A percentile compares a stretch with the other conserved stretches of the same genome.
Conservation (phyloP, 176 grass and related monocot genomes). For the Triticum timopheevii region DNA sequence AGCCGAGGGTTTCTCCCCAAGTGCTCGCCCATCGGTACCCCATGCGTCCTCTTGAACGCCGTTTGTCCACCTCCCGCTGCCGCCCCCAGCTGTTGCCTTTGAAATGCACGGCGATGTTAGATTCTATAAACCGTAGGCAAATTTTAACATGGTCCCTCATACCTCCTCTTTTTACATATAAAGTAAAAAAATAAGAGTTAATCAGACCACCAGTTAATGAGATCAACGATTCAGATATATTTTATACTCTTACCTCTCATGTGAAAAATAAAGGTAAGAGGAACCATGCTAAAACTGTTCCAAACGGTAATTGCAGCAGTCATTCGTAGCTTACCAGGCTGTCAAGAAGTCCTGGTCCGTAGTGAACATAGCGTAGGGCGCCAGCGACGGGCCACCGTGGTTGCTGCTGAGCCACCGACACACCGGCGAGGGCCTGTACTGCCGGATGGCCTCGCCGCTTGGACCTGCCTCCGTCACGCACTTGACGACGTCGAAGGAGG, state of each 20-base stretch:
- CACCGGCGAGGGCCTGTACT: neutral
- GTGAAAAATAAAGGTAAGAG: too few species aligned
- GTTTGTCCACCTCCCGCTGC: neutral
- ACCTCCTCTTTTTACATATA: too few species aligned
- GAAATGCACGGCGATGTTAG: too few species aligned
- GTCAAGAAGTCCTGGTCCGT: neutral
- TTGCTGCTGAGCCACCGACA: neutral
- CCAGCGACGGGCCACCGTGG: neutral
- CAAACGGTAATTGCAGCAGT: too few species aligned
- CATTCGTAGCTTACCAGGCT: neutral
- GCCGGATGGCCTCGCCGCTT: neutral
- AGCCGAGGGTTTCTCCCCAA: neutral
- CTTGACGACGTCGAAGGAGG: neutral
- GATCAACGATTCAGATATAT: too few species aligned
- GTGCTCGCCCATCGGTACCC: neutral
- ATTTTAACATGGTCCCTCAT: too few species aligned
- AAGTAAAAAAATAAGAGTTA: too few species aligned
- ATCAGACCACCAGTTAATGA: too few species aligned
- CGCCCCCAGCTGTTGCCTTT: neutral
- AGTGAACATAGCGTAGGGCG: neutral
- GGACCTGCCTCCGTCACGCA: neutral
- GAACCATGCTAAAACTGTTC: too few species aligned
- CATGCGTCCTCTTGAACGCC: neutral
- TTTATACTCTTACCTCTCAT: too few species aligned
- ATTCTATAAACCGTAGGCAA: too few species aligned